These are phyloP conservation scores for Celoporthe dispersa DNA, from an alignment of 2,329 filamentous ascomycete species.

Conservation along the genomic window DNA sequence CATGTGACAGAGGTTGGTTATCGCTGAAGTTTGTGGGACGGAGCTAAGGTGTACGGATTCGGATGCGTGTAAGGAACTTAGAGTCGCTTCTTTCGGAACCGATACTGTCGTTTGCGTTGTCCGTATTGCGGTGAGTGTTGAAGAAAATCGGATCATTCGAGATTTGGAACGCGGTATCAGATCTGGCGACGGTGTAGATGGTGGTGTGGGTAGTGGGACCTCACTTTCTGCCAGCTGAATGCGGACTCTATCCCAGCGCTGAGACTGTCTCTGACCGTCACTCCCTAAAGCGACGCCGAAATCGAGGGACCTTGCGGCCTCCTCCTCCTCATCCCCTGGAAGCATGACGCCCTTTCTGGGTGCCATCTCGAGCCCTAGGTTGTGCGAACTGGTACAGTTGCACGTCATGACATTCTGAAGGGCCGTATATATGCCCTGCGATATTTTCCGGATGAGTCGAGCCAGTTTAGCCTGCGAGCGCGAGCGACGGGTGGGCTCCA, in stretches of 20 bases:
- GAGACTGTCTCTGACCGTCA: neutral
- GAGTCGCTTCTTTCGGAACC: neutral
- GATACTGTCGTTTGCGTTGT: neutral
- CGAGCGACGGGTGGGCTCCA: conserved; percentile 19
- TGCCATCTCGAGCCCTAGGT: conserved; percentile 7
- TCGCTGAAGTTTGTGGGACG: neutral
- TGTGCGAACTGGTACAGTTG: conserved; percentile 13
- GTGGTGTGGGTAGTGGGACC: neutral
- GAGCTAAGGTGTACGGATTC: neutral
- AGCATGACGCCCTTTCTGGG: conserved; percentile 7
- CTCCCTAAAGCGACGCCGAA: conserved; percentile 5
- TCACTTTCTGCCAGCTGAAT: neutral
- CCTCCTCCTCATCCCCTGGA: conserved; percentile 4
- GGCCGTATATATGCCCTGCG: neutral
- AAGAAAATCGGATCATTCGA: neutral
- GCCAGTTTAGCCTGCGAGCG: conserved; percentile 10
- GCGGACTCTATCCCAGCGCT: conserved; percentile 10
- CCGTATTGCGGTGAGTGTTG: conserved; percentile 1
- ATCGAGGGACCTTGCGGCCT: neutral
- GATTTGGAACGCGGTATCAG: neutral
- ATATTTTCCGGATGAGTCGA: conserved; percentile 8
- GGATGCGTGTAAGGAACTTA: neutral
- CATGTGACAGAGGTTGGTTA: conserved; percentile 9
- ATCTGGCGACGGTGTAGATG: neutral
- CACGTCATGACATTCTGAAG: conserved; percentile 12